Conservation (phyloP, 805 yeast genomes). For the Martiniozyma abietophila region DNA sequence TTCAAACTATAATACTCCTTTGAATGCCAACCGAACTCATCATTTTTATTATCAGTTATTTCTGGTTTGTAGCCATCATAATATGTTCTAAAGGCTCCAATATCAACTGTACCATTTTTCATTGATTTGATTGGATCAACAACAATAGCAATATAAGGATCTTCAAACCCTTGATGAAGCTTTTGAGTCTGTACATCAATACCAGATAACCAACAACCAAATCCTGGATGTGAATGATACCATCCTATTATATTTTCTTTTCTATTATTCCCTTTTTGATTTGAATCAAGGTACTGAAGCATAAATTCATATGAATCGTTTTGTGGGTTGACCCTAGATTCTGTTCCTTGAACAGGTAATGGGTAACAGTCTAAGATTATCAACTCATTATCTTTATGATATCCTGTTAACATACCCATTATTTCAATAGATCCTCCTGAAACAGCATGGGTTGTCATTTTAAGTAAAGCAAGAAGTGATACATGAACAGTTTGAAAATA, state of each 20-base stretch:
- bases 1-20: constrained; percentile 59
- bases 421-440: constrained; percentile 83
- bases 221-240: constrained; percentile 97
- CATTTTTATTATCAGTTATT: background rate
- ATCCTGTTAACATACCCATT: constrained; percentile 92
- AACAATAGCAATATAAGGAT: constrained; percentile 84
- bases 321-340: constrained; percentile 90
- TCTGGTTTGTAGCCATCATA: constrained; percentile 18
- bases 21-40: constrained; percentile 63
- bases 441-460: constrained; percentile 73
- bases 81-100: constrained; percentile 82
- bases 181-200: constrained; percentile 87
- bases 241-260: constrained; percentile 83
- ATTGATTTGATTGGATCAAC: constrained; percentile 71
- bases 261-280: constrained; percentile 37
- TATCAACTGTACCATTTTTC: constrained; percentile 57
- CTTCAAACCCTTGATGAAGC: constrained; percentile 81
- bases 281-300: constrained; percentile 66
- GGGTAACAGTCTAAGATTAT: constrained; percentile 76
- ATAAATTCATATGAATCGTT: constrained; percentile 91
- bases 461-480: constrained; percentile 61
- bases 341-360: constrained; percentile 93
- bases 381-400: constrained; percentile 41
- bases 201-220: constrained; percentile 93
- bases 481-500: constrained; percentile 56